These are phyloP conservation scores for Pterocarpus macrocarpus DNA, from an alignment of 306 rosid species.

Conservation along the genomic window DNA sequence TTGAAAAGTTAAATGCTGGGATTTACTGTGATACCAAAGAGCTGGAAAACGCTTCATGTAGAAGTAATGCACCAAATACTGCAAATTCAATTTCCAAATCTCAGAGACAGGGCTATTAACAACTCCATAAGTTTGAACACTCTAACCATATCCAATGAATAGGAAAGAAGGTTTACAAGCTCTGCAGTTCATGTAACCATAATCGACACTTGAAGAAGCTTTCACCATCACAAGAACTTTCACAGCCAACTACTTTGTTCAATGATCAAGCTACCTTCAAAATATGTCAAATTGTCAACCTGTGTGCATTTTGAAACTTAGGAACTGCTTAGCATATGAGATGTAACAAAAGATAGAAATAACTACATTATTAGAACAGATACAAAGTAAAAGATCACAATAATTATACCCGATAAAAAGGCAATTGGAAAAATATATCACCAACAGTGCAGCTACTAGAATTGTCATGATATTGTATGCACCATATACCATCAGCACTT, in stretches of 20 bases:
- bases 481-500: not conserved
- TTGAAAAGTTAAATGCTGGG: constrained; percentile 31
- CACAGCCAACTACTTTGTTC: constrained; percentile 9
- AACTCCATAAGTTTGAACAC: constrained; percentile 24
- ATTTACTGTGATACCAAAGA: constrained; percentile 37
- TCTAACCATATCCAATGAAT: constrained; percentile 14
- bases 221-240: constrained; percentile 40
- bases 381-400: constrained; percentile 7
- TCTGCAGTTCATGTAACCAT: constrained; percentile 44
- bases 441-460: constrained; percentile 1
- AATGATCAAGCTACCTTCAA: constrained; percentile 24
- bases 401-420: not conserved
- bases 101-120: constrained; percentile 13
- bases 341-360: constrained; percentile 24
- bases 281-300: constrained; percentile 31
- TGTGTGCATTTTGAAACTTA: constrained; percentile 40
- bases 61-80: constrained; percentile 21
- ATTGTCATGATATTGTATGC: not conserved
- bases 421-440: constrained; percentile 11
- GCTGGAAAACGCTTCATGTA: constrained; percentile 30
- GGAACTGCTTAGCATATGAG: constrained; percentile 3
- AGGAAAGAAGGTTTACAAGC: constrained; percentile 32
- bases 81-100: constrained; percentile 38
- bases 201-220: constrained; percentile 31
- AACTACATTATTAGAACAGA: not conserved